Conservation (phyloP, 345 rosid genomes). For the Toxicodendron radicans region DNA sequence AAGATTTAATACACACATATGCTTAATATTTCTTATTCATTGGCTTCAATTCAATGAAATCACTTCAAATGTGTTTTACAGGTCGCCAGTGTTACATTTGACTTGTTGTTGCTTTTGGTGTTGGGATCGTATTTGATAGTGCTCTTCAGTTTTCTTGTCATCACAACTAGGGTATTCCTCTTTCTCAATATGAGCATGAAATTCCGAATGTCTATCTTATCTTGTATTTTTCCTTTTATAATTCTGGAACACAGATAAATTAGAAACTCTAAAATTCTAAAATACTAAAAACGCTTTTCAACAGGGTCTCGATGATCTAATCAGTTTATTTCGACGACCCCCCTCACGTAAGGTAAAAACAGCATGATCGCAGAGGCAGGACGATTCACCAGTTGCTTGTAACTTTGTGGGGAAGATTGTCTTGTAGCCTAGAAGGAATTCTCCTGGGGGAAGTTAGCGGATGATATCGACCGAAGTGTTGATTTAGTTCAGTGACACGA, state of each 20-base stretch:
- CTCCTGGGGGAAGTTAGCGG: constrained; percentile 12
- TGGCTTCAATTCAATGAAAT: background rate
- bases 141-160: constrained; percentile 90
- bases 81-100: constrained; percentile 99
- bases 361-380: constrained; percentile 35
- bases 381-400: background rate
- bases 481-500: constrained; percentile 16
- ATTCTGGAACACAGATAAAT: background rate
- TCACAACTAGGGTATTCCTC: constrained; percentile 81
- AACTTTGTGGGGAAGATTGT: constrained; percentile 1
- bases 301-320: constrained; percentile 96
- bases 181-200: constrained; percentile 8
- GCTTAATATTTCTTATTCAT: background rate
- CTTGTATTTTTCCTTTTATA: background rate
- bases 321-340: constrained; percentile 90
- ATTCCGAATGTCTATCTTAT: background rate
- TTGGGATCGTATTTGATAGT: constrained; percentile 88
- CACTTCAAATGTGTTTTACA: constrained; percentile 33
- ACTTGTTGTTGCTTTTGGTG: constrained; percentile 86
- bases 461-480: constrained; percentile 4
- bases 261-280: background rate
- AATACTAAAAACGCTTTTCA: constrained; percentile 12
- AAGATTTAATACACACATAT: background rate
- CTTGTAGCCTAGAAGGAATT: constrained; percentile 22
- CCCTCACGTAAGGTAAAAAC: constrained; percentile 84